A percentile compares a stretch with the other conserved stretches of the same genome.
Evolutionary conservation across 768 basidiomycete species (phyloP).

Genomic region (Rhodocollybia butyracea): DNA sequence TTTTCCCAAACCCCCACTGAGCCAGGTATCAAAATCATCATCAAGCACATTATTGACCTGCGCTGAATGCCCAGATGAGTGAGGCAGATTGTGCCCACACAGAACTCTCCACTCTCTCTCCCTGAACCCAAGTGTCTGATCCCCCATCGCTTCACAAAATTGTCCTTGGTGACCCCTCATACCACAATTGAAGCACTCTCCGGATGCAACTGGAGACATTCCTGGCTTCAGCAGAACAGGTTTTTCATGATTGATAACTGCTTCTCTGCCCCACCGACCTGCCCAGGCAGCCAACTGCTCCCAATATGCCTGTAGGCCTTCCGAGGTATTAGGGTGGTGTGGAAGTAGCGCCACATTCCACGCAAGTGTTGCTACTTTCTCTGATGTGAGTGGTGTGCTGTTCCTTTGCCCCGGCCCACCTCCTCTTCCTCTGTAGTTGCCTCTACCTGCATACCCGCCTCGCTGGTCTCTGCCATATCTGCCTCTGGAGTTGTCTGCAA

Average conservation of each 20-base stretch:
- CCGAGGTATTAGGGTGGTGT: neutral
- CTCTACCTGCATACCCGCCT: neutral
- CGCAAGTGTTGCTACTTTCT: neutral
- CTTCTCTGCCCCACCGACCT: neutral
- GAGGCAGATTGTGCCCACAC: neutral
- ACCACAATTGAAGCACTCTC: neutral
- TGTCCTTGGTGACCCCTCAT: neutral
- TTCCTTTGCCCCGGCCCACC: neutral
- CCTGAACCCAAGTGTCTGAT: neutral
- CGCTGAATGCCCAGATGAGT: neutral
- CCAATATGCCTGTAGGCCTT: neutral
- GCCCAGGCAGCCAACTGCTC: neutral
- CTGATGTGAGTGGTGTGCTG: neutral
- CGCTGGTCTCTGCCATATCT: neutral
- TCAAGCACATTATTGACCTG: neutral
- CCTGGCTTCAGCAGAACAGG: neutral
- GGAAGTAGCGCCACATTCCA: neutral
- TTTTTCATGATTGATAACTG: neutral
- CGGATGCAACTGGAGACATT: neutral
- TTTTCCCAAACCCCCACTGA: neutral
- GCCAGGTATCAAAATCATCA: neutral
- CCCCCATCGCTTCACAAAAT: neutral
- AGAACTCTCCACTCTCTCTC: neutral
- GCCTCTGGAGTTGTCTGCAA: neutral
- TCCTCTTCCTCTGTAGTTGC: neutral